Percentiles rank a stretch among this genome's conserved stretches.
Evolutionary conservation across 2,329 filamentous ascomycete species (phyloP).

Genomic region (Parastagonospora avenae): DNA sequence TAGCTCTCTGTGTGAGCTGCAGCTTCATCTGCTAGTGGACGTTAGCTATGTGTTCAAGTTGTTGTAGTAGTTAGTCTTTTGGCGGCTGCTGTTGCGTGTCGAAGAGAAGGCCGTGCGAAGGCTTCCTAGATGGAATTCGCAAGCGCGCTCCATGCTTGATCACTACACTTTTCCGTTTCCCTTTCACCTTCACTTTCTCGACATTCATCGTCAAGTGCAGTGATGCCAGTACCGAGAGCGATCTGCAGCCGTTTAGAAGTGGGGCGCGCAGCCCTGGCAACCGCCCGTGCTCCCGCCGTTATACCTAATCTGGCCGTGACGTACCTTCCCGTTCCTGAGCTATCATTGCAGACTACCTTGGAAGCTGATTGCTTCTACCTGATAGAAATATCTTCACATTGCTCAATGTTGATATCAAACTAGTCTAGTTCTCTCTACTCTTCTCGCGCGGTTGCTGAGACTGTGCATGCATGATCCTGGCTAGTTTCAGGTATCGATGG

Average conservation of each 20-base stretch:
- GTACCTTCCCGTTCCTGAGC: neutral
- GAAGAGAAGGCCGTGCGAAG: neutral
- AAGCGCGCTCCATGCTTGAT: neutral
- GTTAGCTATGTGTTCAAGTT: neutral
- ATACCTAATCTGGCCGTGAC: neutral
- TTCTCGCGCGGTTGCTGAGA: neutral
- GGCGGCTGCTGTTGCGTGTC: neutral
- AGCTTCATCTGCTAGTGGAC: no score
- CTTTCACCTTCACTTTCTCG: neutral
- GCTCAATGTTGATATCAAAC: neutral
- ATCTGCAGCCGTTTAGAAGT: conserved; percentile 6
- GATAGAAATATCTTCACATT: neutral
- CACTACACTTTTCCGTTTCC: neutral
- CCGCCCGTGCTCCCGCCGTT: conserved; percentile 1
- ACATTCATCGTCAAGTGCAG: neutral
- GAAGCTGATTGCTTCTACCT: neutral
- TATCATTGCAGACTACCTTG: neutral
- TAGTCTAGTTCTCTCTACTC: neutral
- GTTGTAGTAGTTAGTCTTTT: neutral
- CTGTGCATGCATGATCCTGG: neutral
- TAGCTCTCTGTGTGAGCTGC: no score
- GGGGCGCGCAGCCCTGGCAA: conserved; percentile 22
- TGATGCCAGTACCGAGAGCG: neutral
- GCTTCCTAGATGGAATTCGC: neutral
- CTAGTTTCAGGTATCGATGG: neutral